These are phyloP conservation scores for Abelmoschus esculentus DNA, from an alignment of 345 rosid genomes.

Conservation along the genomic window DNA sequence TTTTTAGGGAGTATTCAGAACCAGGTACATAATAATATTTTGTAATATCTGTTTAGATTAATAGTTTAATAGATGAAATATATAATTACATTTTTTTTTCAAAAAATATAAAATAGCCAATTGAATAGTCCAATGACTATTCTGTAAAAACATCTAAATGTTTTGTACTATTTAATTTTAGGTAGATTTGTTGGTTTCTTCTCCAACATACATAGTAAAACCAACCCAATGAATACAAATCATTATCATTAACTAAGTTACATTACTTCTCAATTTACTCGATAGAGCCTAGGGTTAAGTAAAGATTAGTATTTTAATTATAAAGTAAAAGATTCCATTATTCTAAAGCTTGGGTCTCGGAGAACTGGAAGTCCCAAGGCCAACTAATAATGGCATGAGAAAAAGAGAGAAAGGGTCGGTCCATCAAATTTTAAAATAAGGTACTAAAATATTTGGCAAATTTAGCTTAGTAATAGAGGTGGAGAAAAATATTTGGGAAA, in stretches of 20 bases:
- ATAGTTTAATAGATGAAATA: no score
- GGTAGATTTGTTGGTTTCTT: conserved; percentile 2
- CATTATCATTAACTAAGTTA: conserved; percentile 20
- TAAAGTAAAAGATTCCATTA: conserved; percentile 43
- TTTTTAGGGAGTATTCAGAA: no score
- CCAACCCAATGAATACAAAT: conserved; percentile 48
- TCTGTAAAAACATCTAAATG: no score
- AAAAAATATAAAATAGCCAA: no score
- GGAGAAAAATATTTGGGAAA: no score
- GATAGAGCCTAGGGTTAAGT: conserved; percentile 19
- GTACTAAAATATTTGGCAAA: neutral
- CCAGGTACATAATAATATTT: no score
- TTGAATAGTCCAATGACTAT: no score
- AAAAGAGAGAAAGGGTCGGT: conserved; percentile 19
- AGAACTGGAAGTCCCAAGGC: conserved; percentile 79
- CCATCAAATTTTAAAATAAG: conserved; percentile 20
- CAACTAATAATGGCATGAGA: conserved; percentile 75
- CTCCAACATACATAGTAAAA: conserved; percentile 26
- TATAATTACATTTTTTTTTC: no score
- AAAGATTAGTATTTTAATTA: neutral
- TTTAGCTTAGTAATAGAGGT: no score
- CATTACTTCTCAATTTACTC: conserved; percentile 10
- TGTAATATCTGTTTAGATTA: no score
- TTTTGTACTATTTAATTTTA: neutral
- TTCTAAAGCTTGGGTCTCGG: conserved; percentile 50